Evolutionary conservation across 2,329 filamentous ascomycete species (phyloP).

Genomic region (Aspergillus oerlinghausenensis): DNA sequence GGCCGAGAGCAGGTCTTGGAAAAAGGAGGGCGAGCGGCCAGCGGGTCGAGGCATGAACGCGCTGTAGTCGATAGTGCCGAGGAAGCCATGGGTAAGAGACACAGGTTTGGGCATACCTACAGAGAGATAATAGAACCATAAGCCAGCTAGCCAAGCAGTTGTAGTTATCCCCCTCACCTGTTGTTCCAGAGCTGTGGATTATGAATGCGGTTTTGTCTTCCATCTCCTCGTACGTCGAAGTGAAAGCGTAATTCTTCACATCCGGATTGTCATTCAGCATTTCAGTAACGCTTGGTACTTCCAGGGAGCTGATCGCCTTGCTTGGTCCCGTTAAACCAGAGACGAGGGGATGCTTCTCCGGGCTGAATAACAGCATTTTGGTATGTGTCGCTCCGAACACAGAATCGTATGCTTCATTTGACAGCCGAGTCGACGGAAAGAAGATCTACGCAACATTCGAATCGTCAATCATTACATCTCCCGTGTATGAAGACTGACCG

Average conservation of each 20-base stretch:
- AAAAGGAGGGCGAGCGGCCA: constrained; percentile 10
- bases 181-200: constrained; percentile 37
- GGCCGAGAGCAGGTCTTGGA: constrained; percentile 4
- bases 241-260: constrained; percentile 12
- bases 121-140: constrained; percentile 16
- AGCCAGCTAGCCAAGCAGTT: background rate
- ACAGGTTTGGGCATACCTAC: constrained; percentile 29
- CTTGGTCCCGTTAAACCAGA: too few relatives aligned
- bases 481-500: background rate
- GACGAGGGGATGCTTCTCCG: too few relatives aligned
- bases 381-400: background rate
- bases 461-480: too few relatives aligned
- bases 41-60: constrained; percentile 10
- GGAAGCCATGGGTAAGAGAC: constrained; percentile 24
- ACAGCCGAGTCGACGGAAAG: background rate
- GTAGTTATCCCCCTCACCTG: constrained; percentile 17
- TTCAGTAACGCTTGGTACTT: background rate
- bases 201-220: constrained; percentile 23
- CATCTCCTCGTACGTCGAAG: constrained; percentile 18
- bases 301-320: too few relatives aligned
- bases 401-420: background rate
- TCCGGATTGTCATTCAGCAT: constrained; percentile 3
- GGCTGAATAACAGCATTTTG: too few relatives aligned
- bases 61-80: constrained; percentile 11
- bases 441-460: background rate